Base-by-base conservation (phyloP, 2,329 filamentous ascomycete genomes). In the Stemphylium beticola region DNA sequence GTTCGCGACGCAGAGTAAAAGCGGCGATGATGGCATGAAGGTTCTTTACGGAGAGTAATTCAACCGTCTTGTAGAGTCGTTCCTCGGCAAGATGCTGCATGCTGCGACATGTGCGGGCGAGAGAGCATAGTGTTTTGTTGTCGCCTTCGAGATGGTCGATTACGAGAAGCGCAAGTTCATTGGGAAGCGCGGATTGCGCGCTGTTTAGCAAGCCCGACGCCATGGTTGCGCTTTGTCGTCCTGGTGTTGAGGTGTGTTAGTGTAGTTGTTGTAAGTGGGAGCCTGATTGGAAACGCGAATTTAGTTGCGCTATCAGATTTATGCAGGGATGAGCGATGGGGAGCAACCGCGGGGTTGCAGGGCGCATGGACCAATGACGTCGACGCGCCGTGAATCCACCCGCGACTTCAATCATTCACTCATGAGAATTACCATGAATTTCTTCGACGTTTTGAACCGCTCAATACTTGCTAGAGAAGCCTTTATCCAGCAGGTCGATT, bases 11-110 rank as follows among this genome's bases (percentile, higher is more conserved):
- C 11, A 29, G 20, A 5, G 49, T 49, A 26, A 76, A 71, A 24
- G 68, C 68, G 3, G 59, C 24, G 33, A 68, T 61, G 37, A 75
- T 68, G 18, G 53, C 58, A 17, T 58, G 55, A 2, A 74, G 64
- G 38, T 69, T 55, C 12, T 58, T 47, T 4, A 73, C 72, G 1
- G 61, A 67, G 10, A 58, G 50, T 3, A 76, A 59, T 22, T 66
- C 57, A 52, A 76, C 69, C 15, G 54, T 63, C 40, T 60, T 65
- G 58, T 74, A 76, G 9, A 76, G 55, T 41, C 64, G 65, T 43
- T 71, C 67, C 41, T 76, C 72, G 37, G 66, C 59, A 11, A 75
- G 58, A 24, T 60, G 53, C 52, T 74, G 71, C 43, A 75, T 58
- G 34, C 53, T 53, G 12, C 57, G 62, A 52, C 71, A 69, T 24